phyloP scores from a whole-genome alignment of 2,329 filamentous ascomycete species.

The Curvularia hawaiiensis region DNA sequence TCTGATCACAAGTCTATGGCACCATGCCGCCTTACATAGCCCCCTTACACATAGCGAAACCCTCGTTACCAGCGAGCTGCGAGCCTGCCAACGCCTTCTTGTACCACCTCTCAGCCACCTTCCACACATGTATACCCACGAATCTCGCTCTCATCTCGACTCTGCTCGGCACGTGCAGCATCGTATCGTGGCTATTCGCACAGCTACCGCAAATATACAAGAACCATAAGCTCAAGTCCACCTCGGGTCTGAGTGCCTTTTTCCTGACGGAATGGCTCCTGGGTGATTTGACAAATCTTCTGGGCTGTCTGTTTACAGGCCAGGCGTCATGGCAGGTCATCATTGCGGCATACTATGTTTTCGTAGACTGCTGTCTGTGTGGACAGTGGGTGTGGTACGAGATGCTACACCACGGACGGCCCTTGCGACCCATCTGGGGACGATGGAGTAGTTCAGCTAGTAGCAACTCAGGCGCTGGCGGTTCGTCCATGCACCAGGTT shows the following conservation, averaged over 20 bases:
- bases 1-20: conserved; percentile 26
- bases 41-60: conserved; percentile 40
- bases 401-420: conserved; percentile 57
- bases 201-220: conserved; percentile 73
- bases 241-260: conserved; percentile 67
- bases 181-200: conserved; percentile 71
- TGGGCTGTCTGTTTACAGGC: conserved; percentile 66
- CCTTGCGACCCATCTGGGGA: conserved; percentile 47
- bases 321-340: conserved; percentile 71
- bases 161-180: conserved; percentile 64
- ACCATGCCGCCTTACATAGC: conserved; percentile 46
- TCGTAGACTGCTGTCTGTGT: conserved; percentile 66
- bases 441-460: conserved; percentile 30
- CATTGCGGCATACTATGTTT: conserved; percentile 68
- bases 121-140: conserved; percentile 68
- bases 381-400: conserved; percentile 71
- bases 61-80: conserved; percentile 62
- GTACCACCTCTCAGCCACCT: conserved; percentile 60
- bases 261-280: conserved; percentile 70
- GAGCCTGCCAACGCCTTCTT: conserved; percentile 64
- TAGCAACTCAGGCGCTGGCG: conserved; percentile 20
- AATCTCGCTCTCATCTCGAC: conserved; percentile 67
- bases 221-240: conserved; percentile 67
- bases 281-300: conserved; percentile 66
- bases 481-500: conserved; percentile 39